Conservation (phyloP, 768 basidiomycete species). For the Exidia glandulosa region DNA sequence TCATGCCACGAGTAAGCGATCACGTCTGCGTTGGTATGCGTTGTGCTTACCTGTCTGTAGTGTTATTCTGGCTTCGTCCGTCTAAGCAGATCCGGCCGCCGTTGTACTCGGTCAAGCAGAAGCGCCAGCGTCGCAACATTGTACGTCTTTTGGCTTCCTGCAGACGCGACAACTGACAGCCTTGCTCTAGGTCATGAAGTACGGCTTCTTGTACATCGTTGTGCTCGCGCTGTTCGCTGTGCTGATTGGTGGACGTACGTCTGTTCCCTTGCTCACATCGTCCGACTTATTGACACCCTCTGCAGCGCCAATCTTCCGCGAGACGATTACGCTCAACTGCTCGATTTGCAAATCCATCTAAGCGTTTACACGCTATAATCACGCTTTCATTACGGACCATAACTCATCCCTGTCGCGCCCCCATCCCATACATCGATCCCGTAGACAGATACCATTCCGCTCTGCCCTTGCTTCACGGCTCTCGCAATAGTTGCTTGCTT, state of each 20-base stretch:
- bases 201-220: conserved; percentile 64
- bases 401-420: neutral
- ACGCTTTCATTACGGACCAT: neutral
- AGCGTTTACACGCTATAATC: neutral
- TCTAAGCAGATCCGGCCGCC: conserved; percentile 92
- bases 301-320: conserved; percentile 52
- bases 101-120: conserved; percentile 81
- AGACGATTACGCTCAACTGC: conserved; percentile 49
- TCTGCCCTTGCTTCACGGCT: no score
- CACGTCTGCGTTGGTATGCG: neutral
- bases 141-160: conserved; percentile 32
- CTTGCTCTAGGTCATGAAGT: conserved; percentile 63
- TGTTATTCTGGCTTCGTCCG: conserved; percentile 75
- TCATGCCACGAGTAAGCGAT: conserved; percentile 77
- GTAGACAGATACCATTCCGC: neutral
- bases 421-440: no score
- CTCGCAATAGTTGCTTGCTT: no score
- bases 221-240: conserved; percentile 61
- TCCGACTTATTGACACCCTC: conserved; percentile 6
- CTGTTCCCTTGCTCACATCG: conserved; percentile 6
- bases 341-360: conserved; percentile 38
- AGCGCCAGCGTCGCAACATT: conserved; percentile 81
- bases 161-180: conserved; percentile 8
- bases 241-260: conserved; percentile 41
- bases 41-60: conserved; percentile 7